Percentiles rank a stretch among this genome's conserved stretches.
Conservation (phyloP, 345 rosid species). For the Nephelium lappaceum region DNA sequence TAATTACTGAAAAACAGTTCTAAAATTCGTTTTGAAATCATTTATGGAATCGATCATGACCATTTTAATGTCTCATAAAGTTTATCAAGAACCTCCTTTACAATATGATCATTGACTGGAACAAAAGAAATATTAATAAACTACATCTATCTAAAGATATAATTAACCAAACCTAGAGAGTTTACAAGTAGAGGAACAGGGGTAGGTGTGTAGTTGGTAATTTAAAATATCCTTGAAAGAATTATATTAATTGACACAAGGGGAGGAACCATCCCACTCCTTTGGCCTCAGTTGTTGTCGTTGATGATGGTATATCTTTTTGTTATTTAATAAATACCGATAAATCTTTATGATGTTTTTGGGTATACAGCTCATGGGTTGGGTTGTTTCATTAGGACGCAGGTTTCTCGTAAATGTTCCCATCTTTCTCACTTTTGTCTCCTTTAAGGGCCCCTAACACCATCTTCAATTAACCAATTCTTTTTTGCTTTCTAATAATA, state of each 20-base stretch:
- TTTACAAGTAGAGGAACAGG: background rate
- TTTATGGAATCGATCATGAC: background rate
- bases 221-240: background rate
- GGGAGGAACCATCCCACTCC: background rate
- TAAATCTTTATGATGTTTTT: background rate
- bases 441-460: constrained; percentile 12
- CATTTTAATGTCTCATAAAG: background rate
- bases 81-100: background rate
- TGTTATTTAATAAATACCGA: background rate
- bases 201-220: background rate
- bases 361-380: constrained; percentile 34
- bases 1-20: no score
- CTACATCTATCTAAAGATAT: background rate
- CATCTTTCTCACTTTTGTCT: constrained; percentile 22
- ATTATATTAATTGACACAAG: background rate
- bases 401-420: constrained; percentile 27
- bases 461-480: constrained; percentile 7
- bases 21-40: background rate
- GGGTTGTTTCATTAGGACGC: constrained; percentile 13
- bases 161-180: background rate
- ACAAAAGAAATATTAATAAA: background rate
- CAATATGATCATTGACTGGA: background rate
- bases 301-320: background rate
- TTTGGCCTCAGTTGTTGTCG: background rate
- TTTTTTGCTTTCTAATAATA: background rate